Percentiles rank a stretch among this genome's conserved stretches.
phyloP scores from a whole-genome alignment of 768 basidiomycete genomes.

The Sporobolomyces roseus region DNA sequence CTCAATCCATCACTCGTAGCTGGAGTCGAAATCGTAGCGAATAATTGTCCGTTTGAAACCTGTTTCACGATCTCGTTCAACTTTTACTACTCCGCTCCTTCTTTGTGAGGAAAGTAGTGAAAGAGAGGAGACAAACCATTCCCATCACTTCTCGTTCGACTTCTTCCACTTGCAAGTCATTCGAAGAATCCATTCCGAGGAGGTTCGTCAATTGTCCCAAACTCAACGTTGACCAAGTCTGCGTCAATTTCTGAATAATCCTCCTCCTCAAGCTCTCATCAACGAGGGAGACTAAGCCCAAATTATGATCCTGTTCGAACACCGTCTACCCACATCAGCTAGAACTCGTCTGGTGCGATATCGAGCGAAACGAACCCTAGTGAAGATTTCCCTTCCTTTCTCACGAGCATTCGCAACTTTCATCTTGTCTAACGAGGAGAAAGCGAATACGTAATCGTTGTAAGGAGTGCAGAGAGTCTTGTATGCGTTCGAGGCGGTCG shows the following conservation, averaged over 20 bases:
- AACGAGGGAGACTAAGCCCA: slow-evolving; percentile 66
- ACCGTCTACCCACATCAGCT: no score
- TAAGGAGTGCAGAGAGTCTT: slow-evolving; percentile 62
- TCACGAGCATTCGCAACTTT: slow-evolving; percentile 55
- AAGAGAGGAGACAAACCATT: slow-evolving; percentile 60
- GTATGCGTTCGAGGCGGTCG: slow-evolving; percentile 58
- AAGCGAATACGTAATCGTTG: slow-evolving; percentile 60
- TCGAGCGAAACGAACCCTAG: slow-evolving; percentile 53
- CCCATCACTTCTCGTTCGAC: slow-evolving; percentile 60
- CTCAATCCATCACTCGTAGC: not conserved
- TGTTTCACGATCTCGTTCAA: slow-evolving; percentile 47
- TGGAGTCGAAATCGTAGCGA: slow-evolving; percentile 59
- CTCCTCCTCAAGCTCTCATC: slow-evolving; percentile 70
- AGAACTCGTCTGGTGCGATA: no score
- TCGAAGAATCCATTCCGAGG: slow-evolving; percentile 46
- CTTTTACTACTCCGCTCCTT: no score
- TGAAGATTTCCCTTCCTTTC: slow-evolving; percentile 59
- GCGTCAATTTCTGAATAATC: slow-evolving; percentile 72
- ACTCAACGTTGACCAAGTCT: slow-evolving; percentile 74
- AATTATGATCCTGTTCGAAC: slow-evolving; percentile 61
- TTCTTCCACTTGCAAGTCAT: slow-evolving; percentile 45
- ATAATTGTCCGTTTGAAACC: slow-evolving; percentile 70
- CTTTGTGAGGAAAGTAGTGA: not conserved
- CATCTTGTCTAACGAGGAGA: slow-evolving; percentile 49
- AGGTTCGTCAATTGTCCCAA: slow-evolving; percentile 65